phyloP scores from a whole-genome alignment of 2,329 filamentous ascomycete genomes.

The Trichophaea hybrida region DNA sequence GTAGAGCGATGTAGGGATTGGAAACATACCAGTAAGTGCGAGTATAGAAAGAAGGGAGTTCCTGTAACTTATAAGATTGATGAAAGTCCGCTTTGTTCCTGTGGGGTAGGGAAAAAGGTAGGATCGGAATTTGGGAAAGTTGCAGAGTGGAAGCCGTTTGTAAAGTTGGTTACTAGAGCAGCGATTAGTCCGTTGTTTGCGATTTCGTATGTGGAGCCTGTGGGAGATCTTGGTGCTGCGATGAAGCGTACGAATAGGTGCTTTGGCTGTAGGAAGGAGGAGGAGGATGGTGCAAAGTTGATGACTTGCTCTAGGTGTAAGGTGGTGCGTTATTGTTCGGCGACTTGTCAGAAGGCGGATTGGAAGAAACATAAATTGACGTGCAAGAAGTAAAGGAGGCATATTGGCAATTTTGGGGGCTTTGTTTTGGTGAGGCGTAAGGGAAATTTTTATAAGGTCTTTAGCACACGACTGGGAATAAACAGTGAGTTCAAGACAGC shows the following conservation, averaged over 20 bases:
- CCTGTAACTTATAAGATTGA: conserved; percentile 15
- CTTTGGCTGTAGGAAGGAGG: background rate
- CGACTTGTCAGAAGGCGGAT: conserved; percentile 28
- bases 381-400: background rate
- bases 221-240: background rate
- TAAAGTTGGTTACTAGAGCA: conserved; percentile 27
- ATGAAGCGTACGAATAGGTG: background rate
- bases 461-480: too few species aligned
- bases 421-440: too few species aligned
- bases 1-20: conserved; percentile 33
- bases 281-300: conserved; percentile 11
- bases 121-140: conserved; percentile 22
- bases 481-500: too few species aligned
- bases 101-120: conserved; percentile 28
- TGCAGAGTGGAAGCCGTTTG: conserved; percentile 24
- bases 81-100: conserved; percentile 27
- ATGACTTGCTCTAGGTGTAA: conserved; percentile 26
- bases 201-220: conserved; percentile 28
- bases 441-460: too few species aligned
- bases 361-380: conserved; percentile 27
- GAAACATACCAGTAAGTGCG: conserved; percentile 30
- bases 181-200: conserved; percentile 30
- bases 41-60: conserved; percentile 27
- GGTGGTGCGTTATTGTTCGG: conserved; percentile 26
- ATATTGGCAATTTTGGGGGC: background rate